phyloP scores from a whole-genome alignment of 208 protist species.

The Leishmania aethiopica region DNA sequence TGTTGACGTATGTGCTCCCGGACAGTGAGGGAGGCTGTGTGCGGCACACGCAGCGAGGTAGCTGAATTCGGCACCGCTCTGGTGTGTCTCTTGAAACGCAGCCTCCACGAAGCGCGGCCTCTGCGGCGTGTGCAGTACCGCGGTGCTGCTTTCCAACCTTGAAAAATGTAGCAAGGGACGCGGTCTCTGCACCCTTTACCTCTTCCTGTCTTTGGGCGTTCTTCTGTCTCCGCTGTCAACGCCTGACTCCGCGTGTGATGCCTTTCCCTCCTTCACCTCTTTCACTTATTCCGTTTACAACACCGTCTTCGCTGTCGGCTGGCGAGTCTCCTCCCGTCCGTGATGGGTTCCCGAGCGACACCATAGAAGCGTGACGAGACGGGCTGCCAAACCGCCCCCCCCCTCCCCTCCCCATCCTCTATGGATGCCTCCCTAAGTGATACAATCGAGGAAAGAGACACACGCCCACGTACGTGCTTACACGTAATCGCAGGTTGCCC shows the following conservation, averaged over 20 bases:
- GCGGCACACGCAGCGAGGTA: not conserved
- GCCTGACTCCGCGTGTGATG: not conserved
- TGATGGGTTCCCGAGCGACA: not conserved
- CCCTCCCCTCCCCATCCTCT: too few relatives aligned
- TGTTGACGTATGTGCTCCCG: not conserved
- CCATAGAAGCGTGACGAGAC: not conserved
- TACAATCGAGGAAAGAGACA: not conserved
- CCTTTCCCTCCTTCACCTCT: not conserved
- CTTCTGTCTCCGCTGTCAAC: not conserved
- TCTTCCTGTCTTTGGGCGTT: not conserved
- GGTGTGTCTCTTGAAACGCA: too few relatives aligned
- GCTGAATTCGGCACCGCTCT: not conserved
- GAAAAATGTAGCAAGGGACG: not conserved
- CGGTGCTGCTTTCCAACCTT: not conserved
- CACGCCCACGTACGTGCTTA: not conserved
- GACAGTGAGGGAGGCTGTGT: not conserved
- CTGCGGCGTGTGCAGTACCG: not conserved
- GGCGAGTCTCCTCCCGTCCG: not conserved
- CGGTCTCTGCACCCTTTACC: too few relatives aligned
- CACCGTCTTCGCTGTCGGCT: not conserved
- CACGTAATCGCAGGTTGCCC: not conserved
- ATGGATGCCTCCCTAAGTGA: not conserved
- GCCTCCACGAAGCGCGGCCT: not conserved
- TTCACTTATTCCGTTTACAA: not conserved
- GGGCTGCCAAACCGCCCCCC: not conserved